Base-by-base conservation (phyloP, 768 basidiomycete genomes). In the Calvatia gigantea region DNA sequence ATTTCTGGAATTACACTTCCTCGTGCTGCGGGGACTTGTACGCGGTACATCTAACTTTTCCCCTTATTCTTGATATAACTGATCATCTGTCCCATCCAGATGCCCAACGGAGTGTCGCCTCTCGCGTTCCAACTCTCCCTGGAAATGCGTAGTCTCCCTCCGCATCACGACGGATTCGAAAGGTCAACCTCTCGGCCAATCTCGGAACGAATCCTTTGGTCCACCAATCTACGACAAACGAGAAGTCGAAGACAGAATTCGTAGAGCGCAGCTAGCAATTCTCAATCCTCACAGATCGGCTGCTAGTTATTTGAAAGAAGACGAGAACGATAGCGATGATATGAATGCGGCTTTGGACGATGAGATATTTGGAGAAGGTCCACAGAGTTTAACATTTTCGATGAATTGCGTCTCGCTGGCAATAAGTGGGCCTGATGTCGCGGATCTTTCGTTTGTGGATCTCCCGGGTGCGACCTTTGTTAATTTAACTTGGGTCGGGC, bases 1-100 rank as follows among this genome's bases (percentile, higher is more conserved):
- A 89, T 91, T 42, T 87, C 86, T 0, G 86, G 87, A 0, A 81
- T 90, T 15, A 85, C 79, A 0, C 70, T 90, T 0, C 87, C 87
- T 21, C 77, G 87, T 8, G 85, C 84, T 0, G 73, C 81, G n/a
- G 89, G 89, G 0, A 89, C 88, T 0, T 90, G 89, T 58, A 91
- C 89, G 1, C 75, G 89, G n/a, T n/a, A n/a, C n/a, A n/a, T n/a
- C n/a, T n/a, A n/a, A n/a, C n/a, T n/a, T n/a, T n/a, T n/a, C n/a
- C n/a, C n/a, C n/a, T n/a, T n/a, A n/a, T n/a, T n/a, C n/a, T n/a
- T n/a, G n/a, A n/a, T n/a, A n/a, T n/a, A n/a, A n/a, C n/a, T n/a
- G n/a, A n/a, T n/a, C n/a, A n/a, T n/a, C n/a, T n/a, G n/a, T n/a
- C n/a, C n/a, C n/a, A n/a, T n/a, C n/a, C n/a, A n/a, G n/a, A 4